Evolutionary conservation across 306 rosid genomes (phyloP).

Genomic region (Cajanus cajan): DNA sequence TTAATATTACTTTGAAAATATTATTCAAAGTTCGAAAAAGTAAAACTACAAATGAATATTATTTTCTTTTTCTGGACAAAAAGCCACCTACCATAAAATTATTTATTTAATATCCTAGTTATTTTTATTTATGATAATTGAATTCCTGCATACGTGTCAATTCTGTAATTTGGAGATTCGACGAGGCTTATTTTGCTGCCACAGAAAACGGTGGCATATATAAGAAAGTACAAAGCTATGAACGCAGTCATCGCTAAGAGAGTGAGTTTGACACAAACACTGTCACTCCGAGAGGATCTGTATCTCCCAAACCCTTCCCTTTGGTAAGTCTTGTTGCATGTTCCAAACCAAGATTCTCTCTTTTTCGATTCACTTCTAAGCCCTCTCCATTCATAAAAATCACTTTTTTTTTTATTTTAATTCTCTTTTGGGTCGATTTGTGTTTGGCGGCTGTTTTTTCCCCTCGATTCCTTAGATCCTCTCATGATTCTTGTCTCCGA

Average conservation of each 20-base stretch:
- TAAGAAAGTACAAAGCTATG: neutral
- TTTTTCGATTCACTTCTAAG: neutral
- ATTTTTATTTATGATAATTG: neutral
- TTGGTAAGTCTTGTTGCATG: slow-evolving; percentile 17
- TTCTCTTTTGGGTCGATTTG: slow-evolving; percentile 6
- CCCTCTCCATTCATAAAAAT: neutral
- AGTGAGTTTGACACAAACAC: slow-evolving; percentile 14
- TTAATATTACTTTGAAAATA: too few species aligned
- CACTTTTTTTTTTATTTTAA: neutral
- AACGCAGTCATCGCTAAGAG: neutral
- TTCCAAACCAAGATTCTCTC: neutral
- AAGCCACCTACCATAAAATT: neutral
- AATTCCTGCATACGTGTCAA: neutral
- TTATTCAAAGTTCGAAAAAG: too few species aligned
- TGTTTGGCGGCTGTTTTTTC: neutral
- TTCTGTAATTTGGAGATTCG: neutral
- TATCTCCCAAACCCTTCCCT: neutral
- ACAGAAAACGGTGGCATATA: neutral
- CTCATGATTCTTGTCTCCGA: neutral
- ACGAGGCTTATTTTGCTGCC: neutral
- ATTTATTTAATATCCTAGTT: neutral
- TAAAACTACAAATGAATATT: too few species aligned
- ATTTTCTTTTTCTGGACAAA: too few species aligned
- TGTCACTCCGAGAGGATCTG: neutral
- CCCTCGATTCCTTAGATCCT: slow-evolving; percentile 20